Evolutionary conservation across 495 filamentous ascomycete genomes (phyloP).

Genomic region (Trichocladium uniseriatum): DNA sequence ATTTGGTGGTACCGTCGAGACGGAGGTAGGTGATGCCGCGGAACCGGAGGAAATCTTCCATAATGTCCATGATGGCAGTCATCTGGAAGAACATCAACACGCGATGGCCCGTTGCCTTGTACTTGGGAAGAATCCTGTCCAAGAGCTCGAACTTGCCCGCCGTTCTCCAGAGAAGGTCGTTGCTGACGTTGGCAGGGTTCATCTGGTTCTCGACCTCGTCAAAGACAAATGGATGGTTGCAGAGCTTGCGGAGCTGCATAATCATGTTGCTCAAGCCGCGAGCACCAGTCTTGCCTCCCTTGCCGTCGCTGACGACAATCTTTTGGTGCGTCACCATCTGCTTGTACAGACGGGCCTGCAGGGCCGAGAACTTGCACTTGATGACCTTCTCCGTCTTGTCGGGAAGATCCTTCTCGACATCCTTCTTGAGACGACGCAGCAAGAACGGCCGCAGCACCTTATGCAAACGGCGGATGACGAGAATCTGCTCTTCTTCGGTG

Average conservation of each 20-base stretch:
- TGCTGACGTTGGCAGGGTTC: constrained; percentile 78
- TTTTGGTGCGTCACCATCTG: constrained; percentile 93
- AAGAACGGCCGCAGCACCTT: constrained; percentile 97
- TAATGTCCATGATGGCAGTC: constrained; percentile 99
- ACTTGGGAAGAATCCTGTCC: constrained; percentile 88
- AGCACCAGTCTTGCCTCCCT: constrained; percentile 91
- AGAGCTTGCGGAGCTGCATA: constrained; percentile 97
- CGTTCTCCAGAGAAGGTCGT: constrained; percentile 92
- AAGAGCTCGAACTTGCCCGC: constrained; percentile 95
- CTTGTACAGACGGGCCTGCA: constrained; percentile 89
- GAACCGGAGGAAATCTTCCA: constrained; percentile 93
- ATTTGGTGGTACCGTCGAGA: constrained; percentile 92
- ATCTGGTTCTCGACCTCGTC: constrained; percentile 96
- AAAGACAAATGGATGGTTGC: constrained; percentile 98
- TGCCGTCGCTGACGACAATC: constrained; percentile 85
- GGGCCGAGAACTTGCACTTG: constrained; percentile 94
- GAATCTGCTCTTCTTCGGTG: constrained; percentile 97
- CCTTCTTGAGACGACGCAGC: constrained; percentile 95
- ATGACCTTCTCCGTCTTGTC: constrained; percentile 98
- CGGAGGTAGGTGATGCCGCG: constrained; percentile 77
- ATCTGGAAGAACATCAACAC: constrained; percentile 99
- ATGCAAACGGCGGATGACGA: constrained; percentile 95
- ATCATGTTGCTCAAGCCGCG: constrained; percentile 98
- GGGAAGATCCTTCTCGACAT: constrained; percentile 96
- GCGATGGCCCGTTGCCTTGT: constrained; percentile 77